These are phyloP conservation scores for Pseudonectria buxi DNA, from an alignment of 2,329 filamentous ascomycete species.

Conservation along the genomic window DNA sequence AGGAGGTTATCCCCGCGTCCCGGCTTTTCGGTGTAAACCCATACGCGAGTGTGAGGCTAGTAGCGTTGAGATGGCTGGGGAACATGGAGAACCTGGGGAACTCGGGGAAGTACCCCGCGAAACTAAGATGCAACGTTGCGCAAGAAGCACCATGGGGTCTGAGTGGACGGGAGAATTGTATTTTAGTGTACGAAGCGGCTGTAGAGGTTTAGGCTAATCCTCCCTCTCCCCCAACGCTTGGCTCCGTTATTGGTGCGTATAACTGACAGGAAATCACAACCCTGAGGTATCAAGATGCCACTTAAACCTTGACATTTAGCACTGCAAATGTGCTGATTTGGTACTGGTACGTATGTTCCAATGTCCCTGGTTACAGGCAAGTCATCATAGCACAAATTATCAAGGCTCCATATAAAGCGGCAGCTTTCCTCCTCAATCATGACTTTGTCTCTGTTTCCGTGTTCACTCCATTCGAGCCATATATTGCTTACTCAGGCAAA, in stretches of 20 bases:
- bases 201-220: not conserved
- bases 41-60: too few relatives aligned
- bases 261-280: not conserved
- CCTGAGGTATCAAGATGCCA: not conserved
- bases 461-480: not conserved
- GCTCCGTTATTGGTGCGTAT: slow-evolving; percentile 1
- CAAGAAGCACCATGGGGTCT: not conserved
- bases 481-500: not conserved
- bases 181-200: not conserved
- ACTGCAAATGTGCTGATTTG: not conserved
- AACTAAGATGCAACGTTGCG: not conserved
- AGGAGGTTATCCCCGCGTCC: too few relatives aligned
- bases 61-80: not conserved
- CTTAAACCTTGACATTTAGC: not conserved
- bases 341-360: not conserved
- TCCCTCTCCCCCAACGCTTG: not conserved
- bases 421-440: not conserved
- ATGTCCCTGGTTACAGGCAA: not conserved
- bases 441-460: not conserved
- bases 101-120: not conserved
- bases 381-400: not conserved
- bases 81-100: not conserved
- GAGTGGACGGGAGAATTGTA: not conserved
- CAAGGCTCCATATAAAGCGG: not conserved
- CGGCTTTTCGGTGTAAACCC: too few relatives aligned